Base-by-base conservation (phyloP, 345 rosid species). In the Carallia pectinifolia region DNA sequence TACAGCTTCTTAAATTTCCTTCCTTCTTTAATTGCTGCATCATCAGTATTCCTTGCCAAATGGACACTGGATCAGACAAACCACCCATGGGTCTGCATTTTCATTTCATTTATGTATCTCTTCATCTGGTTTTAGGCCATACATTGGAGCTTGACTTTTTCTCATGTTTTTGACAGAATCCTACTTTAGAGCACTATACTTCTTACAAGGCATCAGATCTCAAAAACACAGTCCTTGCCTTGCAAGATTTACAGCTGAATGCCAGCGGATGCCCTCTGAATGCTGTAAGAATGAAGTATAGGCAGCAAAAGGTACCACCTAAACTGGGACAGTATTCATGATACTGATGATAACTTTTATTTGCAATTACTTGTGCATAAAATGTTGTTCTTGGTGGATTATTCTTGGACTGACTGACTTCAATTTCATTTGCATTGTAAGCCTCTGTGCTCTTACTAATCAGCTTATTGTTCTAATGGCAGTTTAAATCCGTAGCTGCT, bases 21-120 rank as follows among this genome's bases (percentile, higher is more conserved):
- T 58, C 98, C 98, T 69, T 94, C 98, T 34, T 67, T 85, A 34
- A 79, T 88, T 66, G 97, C 98, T 75, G 97, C 98, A 19, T 89
- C 98, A 7, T 89, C 97, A 61, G 91, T 94, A 31, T 90, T 94
- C 76, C 96, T 94, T 12, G 95, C 96, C 62, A 85, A 83, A 79
- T 94, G 98, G 98, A 94, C 98, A 3, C 53, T 91, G 75, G 91
- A 91, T 73, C 94, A 85, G 58, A 87, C 91, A 58, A 74, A 72
- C 64, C 90, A 90, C 66, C 97, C 98, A 61, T 94, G 98, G 98
- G 98, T 94, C 59, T 62, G 85, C 68, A 65, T 64, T 76, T 73
- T 65, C 73, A 64, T 69, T 63, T 34, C 56, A 47, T 48, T 55
- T 39, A 36, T 62, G 59, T 38, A 69, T 48, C 54, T 16, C 36